Percentiles rank a stretch among this genome's conserved stretches.
Conservation (phyloP, 768 basidiomycete species). For the Phylloporus sp. region DNA sequence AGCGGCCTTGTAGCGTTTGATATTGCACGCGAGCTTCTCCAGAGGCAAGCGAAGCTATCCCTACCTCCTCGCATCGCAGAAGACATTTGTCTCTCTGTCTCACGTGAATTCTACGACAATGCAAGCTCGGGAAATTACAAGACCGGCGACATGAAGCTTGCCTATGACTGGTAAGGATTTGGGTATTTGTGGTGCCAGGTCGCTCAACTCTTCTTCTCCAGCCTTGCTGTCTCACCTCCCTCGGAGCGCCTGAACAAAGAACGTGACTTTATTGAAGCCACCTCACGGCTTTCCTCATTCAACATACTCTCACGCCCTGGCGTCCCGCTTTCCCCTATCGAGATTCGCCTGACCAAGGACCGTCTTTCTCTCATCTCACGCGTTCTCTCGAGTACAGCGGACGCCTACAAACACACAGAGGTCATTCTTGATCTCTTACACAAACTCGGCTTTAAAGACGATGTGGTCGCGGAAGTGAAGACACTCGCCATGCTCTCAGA, state of each 20-base stretch:
- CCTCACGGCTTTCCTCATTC: constrained; percentile 91
- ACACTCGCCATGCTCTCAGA: constrained; percentile 88
- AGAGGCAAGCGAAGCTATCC: constrained; percentile 40
- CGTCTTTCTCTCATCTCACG: constrained; percentile 81
- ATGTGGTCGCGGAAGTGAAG: constrained; percentile 74
- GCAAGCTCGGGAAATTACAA: constrained; percentile 89
- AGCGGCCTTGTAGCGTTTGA: constrained; percentile 47
- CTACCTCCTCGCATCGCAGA: constrained; percentile 55
- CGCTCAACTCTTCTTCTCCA: constrained; percentile 32
- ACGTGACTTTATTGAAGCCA: constrained; percentile 95
- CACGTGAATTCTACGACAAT: constrained; percentile 93
- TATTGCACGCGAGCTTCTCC: constrained; percentile 61
- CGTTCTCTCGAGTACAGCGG: constrained; percentile 76
- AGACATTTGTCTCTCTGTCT: constrained; percentile 73
- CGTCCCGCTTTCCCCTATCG: constrained; percentile 80
- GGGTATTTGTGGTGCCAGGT: not conserved
- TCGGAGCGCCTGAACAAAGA: constrained; percentile 63
- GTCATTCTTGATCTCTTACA: constrained; percentile 85
- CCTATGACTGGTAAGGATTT: constrained; percentile 79
- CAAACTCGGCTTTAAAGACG: constrained; percentile 77
- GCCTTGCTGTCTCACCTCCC: constrained; percentile 67
- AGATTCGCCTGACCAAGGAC: constrained; percentile 89
- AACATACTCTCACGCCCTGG: constrained; percentile 72
- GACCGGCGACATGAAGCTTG: constrained; percentile 91
- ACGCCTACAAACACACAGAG: constrained; percentile 88